Evolutionary conservation across 768 basidiomycete species (phyloP), one percentile per base, ranked within the genome.

Genomic region (Lactarius deliciosus): DNA sequence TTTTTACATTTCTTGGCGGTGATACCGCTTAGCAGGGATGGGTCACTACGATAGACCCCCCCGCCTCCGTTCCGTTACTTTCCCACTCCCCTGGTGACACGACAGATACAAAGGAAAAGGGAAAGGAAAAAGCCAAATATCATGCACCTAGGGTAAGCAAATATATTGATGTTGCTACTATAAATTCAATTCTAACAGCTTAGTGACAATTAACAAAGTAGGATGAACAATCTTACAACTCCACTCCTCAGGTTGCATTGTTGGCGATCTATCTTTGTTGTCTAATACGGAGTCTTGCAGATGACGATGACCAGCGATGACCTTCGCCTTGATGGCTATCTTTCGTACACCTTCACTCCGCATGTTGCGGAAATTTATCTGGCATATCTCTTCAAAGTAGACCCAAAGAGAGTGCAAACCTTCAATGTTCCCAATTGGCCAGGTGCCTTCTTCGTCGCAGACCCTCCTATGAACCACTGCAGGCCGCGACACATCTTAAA

Each of bases 321-420:
- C 22, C 40, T 54, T 30, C 57, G 38, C 38, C 36, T 57, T 22
- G 58, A 67, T 5, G 62, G 68, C 18, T 67, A 63, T 45, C 58
- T 69, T 13, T 18, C 66, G 32, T n/a, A 64, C 38, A 68, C 56
- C 16, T 69, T 69, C 55, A 16, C 3, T 11, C 62, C 68, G 0
- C 57, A 43, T 5, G 25, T 6, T 47, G 61, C 65, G 32, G 54
- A 57, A 25, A 9, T 13, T 0, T 68, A 68, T 34, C 20, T 68
- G 5, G n/a, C 25, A 20, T 18, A 25, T 20, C 68, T 69, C n/a
- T 57, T 60, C 62, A 64, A 54, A n/a, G 20, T 55, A 7, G 22
- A 63, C 11, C 30, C 58, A 8, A 25, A 20, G 16, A 3, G 4
- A 16, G 30, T 68, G 41, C 22, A 15, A 5, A 11, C 54, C 20